A percentile compares a stretch with the other conserved stretches of the same genome.
Conservation (phyloP, 2,329 filamentous ascomycete species). For the Zymoseptoria passerinii region DNA sequence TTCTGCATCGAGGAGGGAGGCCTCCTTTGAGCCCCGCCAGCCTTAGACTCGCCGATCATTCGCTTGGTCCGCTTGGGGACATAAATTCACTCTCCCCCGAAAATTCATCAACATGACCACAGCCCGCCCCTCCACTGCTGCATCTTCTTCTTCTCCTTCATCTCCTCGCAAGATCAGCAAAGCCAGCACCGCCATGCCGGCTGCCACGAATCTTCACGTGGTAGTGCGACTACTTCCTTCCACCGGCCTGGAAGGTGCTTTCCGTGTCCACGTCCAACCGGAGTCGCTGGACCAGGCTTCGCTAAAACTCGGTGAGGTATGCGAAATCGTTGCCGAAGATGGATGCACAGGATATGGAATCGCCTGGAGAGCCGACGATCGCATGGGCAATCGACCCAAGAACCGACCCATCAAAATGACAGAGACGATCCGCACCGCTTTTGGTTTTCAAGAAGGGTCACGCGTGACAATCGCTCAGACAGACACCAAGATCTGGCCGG, state of each 20-base stretch:
- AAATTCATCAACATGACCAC: not conserved
- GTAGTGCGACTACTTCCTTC: slow-evolving; percentile 42
- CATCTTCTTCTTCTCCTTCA: not conserved
- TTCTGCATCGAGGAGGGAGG: not conserved
- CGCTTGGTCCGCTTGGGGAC: not conserved
- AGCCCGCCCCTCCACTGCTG: not conserved
- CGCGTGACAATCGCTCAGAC: slow-evolving; percentile 54
- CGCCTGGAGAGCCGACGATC: slow-evolving; percentile 50
- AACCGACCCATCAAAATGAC: slow-evolving; percentile 63
- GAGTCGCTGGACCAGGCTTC: slow-evolving; percentile 48
- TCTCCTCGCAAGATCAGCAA: not conserved
- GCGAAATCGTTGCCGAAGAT: slow-evolving; percentile 41
- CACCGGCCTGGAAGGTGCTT: slow-evolving; percentile 44
- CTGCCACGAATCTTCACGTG: slow-evolving; percentile 30
- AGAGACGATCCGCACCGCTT: slow-evolving; percentile 62
- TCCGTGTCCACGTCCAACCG: slow-evolving; percentile 50
- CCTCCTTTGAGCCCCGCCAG: not conserved
- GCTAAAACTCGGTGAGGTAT: slow-evolving; percentile 51
- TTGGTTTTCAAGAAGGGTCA: slow-evolving; percentile 64
- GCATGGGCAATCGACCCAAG: slow-evolving; percentile 49
- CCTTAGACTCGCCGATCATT: not conserved
- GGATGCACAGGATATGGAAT: slow-evolving; percentile 48
- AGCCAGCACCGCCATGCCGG: slow-evolving; percentile 6
- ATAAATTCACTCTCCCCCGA: not conserved
- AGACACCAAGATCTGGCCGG: slow-evolving; percentile 44